Conservation (phyloP, 2,329 filamentous ascomycete species). For the Arthrocladium fulminans region DNA sequence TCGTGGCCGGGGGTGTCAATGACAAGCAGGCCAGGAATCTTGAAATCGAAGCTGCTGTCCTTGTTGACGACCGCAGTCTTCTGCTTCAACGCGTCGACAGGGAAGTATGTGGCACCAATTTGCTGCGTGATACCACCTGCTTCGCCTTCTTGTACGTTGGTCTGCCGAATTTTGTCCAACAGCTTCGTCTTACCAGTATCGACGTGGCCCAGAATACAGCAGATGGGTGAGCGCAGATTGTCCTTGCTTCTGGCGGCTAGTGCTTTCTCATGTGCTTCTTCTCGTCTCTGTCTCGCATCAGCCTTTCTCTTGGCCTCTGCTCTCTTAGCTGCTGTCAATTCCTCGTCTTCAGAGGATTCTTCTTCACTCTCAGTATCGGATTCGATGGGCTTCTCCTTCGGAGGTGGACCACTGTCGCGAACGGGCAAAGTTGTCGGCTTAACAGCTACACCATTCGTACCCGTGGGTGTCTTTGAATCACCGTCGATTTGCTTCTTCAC, state of each 20-base stretch:
- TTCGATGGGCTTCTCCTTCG: slow-evolving; percentile 25
- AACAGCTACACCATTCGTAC: slow-evolving; percentile 4
- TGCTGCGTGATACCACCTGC: slow-evolving; percentile 99
- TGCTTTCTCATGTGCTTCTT: slow-evolving; percentile 84
- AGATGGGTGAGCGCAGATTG: slow-evolving; percentile 92
- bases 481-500: slow-evolving; percentile 22
- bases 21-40: slow-evolving; percentile 89
- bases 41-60: slow-evolving; percentile 87
- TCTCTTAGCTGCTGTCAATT: slow-evolving; percentile 60
- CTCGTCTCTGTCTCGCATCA: slow-evolving; percentile 78
- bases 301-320: slow-evolving; percentile 72
- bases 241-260: slow-evolving; percentile 86
- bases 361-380: slow-evolving; percentile 48
- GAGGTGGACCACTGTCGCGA: slow-evolving; percentile 8
- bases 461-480: slow-evolving; percentile 1
- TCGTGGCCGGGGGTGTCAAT: slow-evolving; percentile 99
- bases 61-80: slow-evolving; percentile 92
- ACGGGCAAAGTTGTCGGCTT: slow-evolving; percentile 5
- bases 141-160: slow-evolving; percentile 97
- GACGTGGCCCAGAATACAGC: slow-evolving; percentile 99
- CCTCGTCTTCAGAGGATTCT: slow-evolving; percentile 53
- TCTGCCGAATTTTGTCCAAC: slow-evolving; percentile 95
- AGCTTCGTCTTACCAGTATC: slow-evolving; percentile 99
- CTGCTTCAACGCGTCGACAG: slow-evolving; percentile 79
- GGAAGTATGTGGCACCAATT: slow-evolving; percentile 99